A percentile compares a stretch with the other conserved stretches of the same genome.
Conservation (phyloP, 331 rosid genomes). For the Cydonia oblonga region DNA sequence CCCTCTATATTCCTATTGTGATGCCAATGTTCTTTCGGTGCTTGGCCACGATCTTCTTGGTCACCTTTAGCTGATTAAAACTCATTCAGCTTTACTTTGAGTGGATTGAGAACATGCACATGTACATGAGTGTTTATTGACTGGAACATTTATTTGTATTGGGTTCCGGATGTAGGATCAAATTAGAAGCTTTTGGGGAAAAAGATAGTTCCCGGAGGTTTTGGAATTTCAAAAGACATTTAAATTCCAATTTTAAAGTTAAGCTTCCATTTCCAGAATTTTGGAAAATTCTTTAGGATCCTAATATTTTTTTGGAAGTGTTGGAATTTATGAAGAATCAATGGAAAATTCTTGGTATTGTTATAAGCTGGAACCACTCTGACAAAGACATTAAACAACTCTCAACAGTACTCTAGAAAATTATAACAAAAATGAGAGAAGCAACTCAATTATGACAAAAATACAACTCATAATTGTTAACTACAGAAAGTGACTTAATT, state of each 20-base stretch:
- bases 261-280: not conserved
- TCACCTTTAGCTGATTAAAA: not conserved
- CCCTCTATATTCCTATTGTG: not conserved
- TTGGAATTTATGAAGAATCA: not conserved
- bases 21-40: not conserved
- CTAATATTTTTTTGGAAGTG: not conserved
- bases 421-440: not conserved
- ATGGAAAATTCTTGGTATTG: not conserved
- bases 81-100: not conserved
- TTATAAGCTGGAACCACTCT: not conserved
- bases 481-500: not conserved
- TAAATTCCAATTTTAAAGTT: not conserved
- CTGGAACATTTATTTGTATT: not conserved
- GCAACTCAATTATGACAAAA: not conserved
- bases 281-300: not conserved
- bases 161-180: not conserved
- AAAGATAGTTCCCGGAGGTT: not conserved
- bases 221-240: not conserved
- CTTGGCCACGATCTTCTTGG: not conserved
- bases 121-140: not conserved
- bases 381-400: not conserved
- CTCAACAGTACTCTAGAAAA: not conserved
- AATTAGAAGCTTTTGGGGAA: not conserved
- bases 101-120: not conserved
- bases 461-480: not conserved